Evolutionary conservation across 495 filamentous ascomycete species (phyloP).

Genomic region (Aspergillus saccharolyticus): DNA sequence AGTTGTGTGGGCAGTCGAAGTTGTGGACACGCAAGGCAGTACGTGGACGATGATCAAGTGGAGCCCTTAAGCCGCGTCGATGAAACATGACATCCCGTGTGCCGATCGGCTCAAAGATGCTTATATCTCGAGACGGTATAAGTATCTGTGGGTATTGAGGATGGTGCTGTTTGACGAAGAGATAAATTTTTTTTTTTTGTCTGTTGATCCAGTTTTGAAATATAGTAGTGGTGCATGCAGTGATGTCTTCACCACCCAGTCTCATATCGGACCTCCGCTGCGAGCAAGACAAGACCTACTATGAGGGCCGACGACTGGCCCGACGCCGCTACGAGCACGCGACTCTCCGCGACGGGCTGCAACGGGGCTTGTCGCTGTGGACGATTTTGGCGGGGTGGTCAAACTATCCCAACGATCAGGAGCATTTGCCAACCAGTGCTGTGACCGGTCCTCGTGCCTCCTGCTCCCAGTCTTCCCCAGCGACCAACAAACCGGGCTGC

Average conservation of each 20-base stretch:
- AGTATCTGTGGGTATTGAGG: no score
- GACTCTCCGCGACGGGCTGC: not conserved
- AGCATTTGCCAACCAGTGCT: no score
- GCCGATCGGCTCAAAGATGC: not conserved
- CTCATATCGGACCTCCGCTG: no score
- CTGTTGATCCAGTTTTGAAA: no score
- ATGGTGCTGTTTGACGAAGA: no score
- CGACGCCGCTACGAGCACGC: not conserved
- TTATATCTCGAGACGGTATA: no score
- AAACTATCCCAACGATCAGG: no score
- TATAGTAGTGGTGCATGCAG: no score
- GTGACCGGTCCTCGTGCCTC: no score
- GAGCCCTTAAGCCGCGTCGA: not conserved
- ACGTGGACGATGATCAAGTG: not conserved
- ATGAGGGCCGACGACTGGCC: not conserved
- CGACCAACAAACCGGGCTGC: no score
- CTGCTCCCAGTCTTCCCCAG: no score
- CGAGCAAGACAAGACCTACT: not conserved
- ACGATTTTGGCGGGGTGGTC: not conserved
- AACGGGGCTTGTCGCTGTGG: not conserved
- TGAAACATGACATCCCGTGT: not conserved
- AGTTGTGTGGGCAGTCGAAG: no score
- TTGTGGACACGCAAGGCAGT: not conserved
- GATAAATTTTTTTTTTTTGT: not conserved
- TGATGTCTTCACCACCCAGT: not conserved